Base-by-base conservation (phyloP, 768 basidiomycete species). In the Cystobasidium tubakii region DNA sequence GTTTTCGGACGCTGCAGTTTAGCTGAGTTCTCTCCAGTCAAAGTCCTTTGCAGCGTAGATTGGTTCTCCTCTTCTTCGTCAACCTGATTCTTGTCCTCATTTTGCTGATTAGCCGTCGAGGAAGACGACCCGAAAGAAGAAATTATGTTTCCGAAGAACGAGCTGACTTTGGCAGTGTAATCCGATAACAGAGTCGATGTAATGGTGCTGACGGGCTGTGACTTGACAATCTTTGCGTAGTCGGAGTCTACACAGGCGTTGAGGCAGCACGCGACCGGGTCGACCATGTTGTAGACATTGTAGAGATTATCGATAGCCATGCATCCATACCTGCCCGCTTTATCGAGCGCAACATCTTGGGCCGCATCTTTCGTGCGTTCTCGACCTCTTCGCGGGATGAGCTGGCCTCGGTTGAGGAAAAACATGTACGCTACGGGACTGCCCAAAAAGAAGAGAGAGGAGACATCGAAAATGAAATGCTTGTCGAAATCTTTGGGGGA, bases 241-340 rank as follows among this genome's bases (percentile, higher is more conserved):
- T 64, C 65, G 29, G 43, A 65, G 50, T 79, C 79, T 27, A 78
- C 79, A 42, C 66, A 64, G 1, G 79, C 71, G 43, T 78, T 78
- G 15, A 78, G 72, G 1, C 66, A 25, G 57, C 75, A 76, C 1
- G 75, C 79, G 25, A 79, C 76, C 0, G 79, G 78, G 31, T 79
- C 78, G 0, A 74, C 53, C 31, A 75, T 66, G 54, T 74, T 72
- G 44, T 78, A 79, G 33, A 79, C 64, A 53, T 75, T 71, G 69
- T 76, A 70, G 1, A 54, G 50, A 31, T 19, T 29, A 23, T 66
- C 64, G 25, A 62, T 53, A n/a, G 44, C 57, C 44, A 60, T 63
- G 54, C 72, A 66, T 1, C 54, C 64, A 44, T 64, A 79, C 0
- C 76, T 64, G 0, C 78, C 78, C 2, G 73, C 34, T 13, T 76